Evolutionary conservation across 2,329 filamentous ascomycete species (phyloP).

Genomic region (Botrytis byssoidea): DNA sequence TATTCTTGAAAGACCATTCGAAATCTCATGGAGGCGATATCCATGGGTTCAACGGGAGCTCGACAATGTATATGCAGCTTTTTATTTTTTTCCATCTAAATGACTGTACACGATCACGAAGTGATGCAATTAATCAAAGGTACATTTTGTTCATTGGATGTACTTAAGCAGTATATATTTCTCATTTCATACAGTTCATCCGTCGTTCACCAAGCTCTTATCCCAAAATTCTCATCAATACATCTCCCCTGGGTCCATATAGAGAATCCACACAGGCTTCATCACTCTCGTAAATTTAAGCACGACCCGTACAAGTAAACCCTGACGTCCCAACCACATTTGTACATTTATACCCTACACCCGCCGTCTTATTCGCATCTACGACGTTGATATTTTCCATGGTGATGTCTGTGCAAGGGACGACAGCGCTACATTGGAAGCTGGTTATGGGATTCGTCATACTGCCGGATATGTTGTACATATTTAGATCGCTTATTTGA

Average conservation of each 20-base stretch:
- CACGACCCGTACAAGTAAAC: background rate
- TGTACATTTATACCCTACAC: conserved; percentile 10
- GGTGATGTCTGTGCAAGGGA: conserved; percentile 6
- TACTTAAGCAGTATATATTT: background rate
- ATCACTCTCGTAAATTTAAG: background rate
- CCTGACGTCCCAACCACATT: conserved; percentile 11
- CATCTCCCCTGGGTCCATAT: background rate
- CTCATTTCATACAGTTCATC: fast-evolving
- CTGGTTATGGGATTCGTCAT: conserved; percentile 11
- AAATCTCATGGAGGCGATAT: background rate
- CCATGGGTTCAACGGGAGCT: background rate
- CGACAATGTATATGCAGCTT: too few species aligned
- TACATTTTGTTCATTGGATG: background rate
- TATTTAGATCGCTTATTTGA: background rate
- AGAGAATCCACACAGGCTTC: background rate
- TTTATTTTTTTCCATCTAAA: background rate
- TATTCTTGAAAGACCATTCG: background rate
- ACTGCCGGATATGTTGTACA: conserved; percentile 13
- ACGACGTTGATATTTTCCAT: conserved; percentile 7
- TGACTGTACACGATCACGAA: too few species aligned
- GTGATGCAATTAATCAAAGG: background rate
- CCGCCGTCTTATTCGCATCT: conserved; percentile 1
- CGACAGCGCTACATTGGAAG: conserved; percentile 13
- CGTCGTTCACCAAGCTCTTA: background rate
- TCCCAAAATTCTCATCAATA: background rate